Evolutionary conservation across 257 asterid genomes (phyloP), one percentile per base, ranked within the genome.

Genomic region (Plantago elongata): DNA sequence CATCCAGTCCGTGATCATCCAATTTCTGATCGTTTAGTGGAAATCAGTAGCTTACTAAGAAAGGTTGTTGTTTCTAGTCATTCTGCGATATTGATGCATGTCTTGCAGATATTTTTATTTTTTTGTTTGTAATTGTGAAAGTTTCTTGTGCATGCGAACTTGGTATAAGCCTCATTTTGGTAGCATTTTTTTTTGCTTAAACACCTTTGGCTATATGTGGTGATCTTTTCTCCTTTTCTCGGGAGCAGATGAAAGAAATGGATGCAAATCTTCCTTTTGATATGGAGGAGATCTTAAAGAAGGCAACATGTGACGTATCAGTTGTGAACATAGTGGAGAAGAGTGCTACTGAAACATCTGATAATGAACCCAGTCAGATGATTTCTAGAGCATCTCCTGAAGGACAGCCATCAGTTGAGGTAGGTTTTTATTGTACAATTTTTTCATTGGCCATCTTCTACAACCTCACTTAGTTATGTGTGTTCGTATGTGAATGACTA

Each of bases 1-100:
- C 89, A 72, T 38, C 88, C 88, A 48, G 88, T 87, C 58, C 89
- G 96, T 69, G 99, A 89, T 78, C 97, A 89, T 81, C 99, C 99
- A 64, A 96, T 93, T 67, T 73, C 89, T 74, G 69, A 87, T 73
- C 96, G 89, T 63, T 81, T 93, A 42, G 95, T 85, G 74, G 94
- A 89, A 85, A 87, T 89, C 61, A 87, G 82, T 84, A 79, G 77
- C 72, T 79, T 93, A 64, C 62, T 89, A 79, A 93, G 87, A 70
- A 89, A 93, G 99, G 99, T 93, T 68, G 61, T 60, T 66, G 43
- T 57, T 71, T 67, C 60, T 59, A 61, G 42, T 42, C 64, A 38
- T 44, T 48, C 44, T 65, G 42, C 45, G 17, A 59, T 51, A 55
- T 51, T 76, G 11, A 59, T 16, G 13, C 57, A 45, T 63, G 18